These are phyloP conservation scores for Debaryomycetaceae sp. DNA, from an alignment of 1,139 yeast genomes.

Conservation along the genomic window DNA sequence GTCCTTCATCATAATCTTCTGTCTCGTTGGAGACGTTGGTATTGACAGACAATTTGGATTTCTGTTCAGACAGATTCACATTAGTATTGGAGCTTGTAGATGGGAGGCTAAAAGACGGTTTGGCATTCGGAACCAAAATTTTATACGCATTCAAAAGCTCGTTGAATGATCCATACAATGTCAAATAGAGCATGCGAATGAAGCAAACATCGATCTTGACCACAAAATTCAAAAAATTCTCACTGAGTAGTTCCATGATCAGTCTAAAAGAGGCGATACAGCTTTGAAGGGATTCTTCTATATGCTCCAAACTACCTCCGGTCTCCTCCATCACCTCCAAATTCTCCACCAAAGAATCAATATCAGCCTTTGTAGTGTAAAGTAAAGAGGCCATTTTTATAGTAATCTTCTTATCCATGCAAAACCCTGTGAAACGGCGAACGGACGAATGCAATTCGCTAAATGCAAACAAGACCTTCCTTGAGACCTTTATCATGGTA, in stretches of 20 bases:
- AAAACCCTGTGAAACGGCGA: constrained; percentile 62
- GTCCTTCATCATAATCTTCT: constrained; percentile 68
- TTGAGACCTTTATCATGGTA: constrained; percentile 46
- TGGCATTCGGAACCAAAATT: constrained; percentile 38
- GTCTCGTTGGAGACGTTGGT: constrained; percentile 17
- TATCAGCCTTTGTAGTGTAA: constrained; percentile 54
- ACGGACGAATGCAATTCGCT: constrained; percentile 71
- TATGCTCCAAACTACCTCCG: constrained; percentile 27
- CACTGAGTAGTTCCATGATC: constrained; percentile 47
- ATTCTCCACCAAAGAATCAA: constrained; percentile 57
- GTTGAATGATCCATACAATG: constrained; percentile 67
- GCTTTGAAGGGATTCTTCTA: constrained; percentile 26
- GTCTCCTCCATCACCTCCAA: constrained; percentile 55
- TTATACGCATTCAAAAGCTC: constrained; percentile 76
- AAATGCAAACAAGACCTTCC: constrained; percentile 56
- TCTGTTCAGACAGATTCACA: constrained; percentile 27
- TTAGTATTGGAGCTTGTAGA: constrained; percentile 5
- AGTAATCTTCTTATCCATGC: constrained; percentile 60
- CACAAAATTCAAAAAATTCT: constrained; percentile 45
- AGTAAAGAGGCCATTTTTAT: constrained; percentile 55
- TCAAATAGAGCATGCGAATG: constrained; percentile 67
- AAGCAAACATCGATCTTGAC: constrained; percentile 64
- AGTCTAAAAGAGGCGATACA: constrained; percentile 49
- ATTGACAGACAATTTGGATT: constrained; percentile 22
- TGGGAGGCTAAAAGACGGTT: not conserved